These are phyloP conservation scores for Porcisia hertigi DNA, from an alignment of 208 protist genomes.

Conservation along the genomic window DNA sequence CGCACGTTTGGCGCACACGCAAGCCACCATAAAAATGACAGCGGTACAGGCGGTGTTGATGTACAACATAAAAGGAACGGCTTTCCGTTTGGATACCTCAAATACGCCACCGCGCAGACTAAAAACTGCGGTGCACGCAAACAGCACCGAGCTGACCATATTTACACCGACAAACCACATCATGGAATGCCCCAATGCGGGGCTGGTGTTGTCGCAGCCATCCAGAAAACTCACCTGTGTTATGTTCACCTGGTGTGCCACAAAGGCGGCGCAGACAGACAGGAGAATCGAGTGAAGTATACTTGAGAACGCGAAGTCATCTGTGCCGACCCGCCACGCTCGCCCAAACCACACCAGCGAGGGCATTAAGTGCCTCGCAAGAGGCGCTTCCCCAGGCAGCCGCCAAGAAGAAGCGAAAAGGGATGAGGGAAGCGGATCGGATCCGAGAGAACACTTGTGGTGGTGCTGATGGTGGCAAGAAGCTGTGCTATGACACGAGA, in stretches of 20 bases:
- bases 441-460: background rate
- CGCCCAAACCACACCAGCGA: slow-evolving; percentile 72
- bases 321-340: slow-evolving; percentile 67
- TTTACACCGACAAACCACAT: slow-evolving; percentile 42
- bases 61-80: slow-evolving; percentile 66
- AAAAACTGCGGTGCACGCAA: slow-evolving; percentile 40
- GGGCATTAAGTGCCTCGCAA: slow-evolving; percentile 46
- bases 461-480: background rate
- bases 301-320: slow-evolving; percentile 80
- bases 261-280: slow-evolving; percentile 21
- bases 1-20: slow-evolving; percentile 37
- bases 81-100: slow-evolving; percentile 58
- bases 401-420: background rate
- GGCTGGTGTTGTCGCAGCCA: slow-evolving; percentile 6
- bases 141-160: slow-evolving; percentile 31
- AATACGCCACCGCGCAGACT: slow-evolving; percentile 73
- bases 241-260: slow-evolving; percentile 16
- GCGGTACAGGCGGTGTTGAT: slow-evolving; percentile 32
- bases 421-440: background rate
- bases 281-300: slow-evolving; percentile 44
- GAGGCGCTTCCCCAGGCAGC: background rate
- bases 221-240: slow-evolving; percentile 19
- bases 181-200: slow-evolving; percentile 22
- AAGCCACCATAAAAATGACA: slow-evolving; percentile 30
- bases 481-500: background rate